phyloP scores from a whole-genome alignment of 2,329 filamentous ascomycete genomes.

The Cladosporium cucumerinum region DNA sequence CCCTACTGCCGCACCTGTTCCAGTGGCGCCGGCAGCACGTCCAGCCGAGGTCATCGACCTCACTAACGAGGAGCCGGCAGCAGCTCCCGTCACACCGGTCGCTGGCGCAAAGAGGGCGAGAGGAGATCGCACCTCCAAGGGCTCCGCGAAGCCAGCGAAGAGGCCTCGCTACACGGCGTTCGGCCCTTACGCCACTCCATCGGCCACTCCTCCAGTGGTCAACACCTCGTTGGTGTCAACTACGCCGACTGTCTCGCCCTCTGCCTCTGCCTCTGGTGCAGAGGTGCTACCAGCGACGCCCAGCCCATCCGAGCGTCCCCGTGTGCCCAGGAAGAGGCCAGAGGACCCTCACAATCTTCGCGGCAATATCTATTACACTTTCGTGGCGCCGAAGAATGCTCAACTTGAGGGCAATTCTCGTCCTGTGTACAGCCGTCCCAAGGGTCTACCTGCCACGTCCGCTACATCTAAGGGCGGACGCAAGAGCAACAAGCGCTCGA shows the following conservation, averaged over 20 bases:
- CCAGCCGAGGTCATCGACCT: slow-evolving; percentile 1
- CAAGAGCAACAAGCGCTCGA: not conserved
- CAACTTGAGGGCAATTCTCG: not conserved
- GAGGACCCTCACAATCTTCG: slow-evolving; percentile 9
- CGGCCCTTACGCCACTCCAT: not conserved
- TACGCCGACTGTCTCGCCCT: not conserved
- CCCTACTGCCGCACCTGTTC: not conserved
- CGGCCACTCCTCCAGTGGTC: not conserved
- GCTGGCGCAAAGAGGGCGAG: slow-evolving; percentile 2
- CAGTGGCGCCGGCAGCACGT: not conserved
- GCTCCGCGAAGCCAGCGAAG: not conserved
- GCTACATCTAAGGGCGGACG: not conserved
- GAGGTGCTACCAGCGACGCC: slow-evolving; percentile 1
- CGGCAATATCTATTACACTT: not conserved
- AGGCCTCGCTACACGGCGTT: slow-evolving; percentile 5
- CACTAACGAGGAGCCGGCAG: not conserved
- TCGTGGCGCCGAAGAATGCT: not conserved
- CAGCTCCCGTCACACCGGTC: not conserved
- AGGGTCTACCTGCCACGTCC: not conserved
- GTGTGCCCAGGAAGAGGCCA: not conserved
- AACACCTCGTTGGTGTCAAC: not conserved
- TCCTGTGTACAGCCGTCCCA: not conserved
- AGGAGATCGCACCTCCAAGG: not conserved
- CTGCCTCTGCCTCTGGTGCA: not conserved
- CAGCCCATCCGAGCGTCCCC: not conserved